phyloP scores from a whole-genome alignment of 2,329 filamentous ascomycete species.

The Fusarium pininemorale region DNA sequence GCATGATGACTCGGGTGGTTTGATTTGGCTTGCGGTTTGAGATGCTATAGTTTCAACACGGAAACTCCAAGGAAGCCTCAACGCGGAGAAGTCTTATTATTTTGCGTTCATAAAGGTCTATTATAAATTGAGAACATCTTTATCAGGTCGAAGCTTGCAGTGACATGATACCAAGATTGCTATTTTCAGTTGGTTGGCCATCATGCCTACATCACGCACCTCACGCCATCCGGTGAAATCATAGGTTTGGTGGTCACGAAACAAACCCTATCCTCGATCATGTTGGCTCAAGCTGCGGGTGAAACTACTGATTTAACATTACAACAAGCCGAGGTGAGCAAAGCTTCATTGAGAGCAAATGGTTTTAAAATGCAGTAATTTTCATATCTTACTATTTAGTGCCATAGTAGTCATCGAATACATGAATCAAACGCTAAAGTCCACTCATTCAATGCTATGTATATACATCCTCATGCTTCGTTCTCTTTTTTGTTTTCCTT shows the following conservation, averaged over 20 bases:
- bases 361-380: not conserved
- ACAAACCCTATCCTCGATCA: not conserved
- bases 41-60: constrained; percentile 27
- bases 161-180: fast-evolving
- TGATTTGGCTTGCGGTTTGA: not conserved
- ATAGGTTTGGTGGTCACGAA: not conserved
- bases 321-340: no score
- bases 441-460: constrained; percentile 6
- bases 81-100: constrained; percentile 7
- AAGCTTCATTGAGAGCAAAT: no score
- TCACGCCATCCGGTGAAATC: fast-evolving
- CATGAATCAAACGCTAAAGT: constrained; percentile 23
- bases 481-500: not conserved
- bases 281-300: no score
- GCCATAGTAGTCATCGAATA: not conserved
- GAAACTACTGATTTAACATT: no score
- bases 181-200: not conserved
- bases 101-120: not conserved
- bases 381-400: not conserved
- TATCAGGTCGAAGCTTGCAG: not conserved
- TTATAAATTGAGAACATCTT: not conserved
- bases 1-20: constrained; percentile 25
- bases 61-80: constrained; percentile 26
- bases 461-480: not conserved
- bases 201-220: not conserved